These are phyloP conservation scores for Penicillium crystallinum DNA, from an alignment of 495 filamentous ascomycete species.

Conservation along the genomic window DNA sequence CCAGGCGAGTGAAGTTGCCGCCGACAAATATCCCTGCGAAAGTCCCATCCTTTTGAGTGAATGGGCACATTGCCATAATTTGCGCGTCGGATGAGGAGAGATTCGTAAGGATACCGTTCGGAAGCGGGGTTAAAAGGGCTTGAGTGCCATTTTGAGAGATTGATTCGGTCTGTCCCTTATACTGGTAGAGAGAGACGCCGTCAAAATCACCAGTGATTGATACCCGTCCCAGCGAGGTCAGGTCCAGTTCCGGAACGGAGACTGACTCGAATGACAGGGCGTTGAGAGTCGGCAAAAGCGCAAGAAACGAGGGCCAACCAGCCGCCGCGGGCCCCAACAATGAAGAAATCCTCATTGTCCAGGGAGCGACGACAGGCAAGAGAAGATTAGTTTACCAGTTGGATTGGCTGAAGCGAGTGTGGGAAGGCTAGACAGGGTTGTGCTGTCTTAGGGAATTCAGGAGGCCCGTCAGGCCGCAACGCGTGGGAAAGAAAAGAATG, in stretches of 20 bases:
- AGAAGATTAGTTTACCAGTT: slow-evolving; percentile 5
- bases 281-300: slow-evolving; percentile 39
- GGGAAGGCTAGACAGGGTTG: slow-evolving; percentile 9
- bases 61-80: slow-evolving; percentile 83
- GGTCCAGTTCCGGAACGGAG: slow-evolving; percentile 73
- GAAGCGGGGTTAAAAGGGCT: slow-evolving; percentile 73
- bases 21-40: slow-evolving; percentile 74
- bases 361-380: slow-evolving; percentile 40
- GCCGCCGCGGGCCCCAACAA: slow-evolving; percentile 52
- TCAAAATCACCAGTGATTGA: slow-evolving; percentile 87
- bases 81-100: slow-evolving; percentile 72
- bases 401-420: slow-evolving; percentile 11
- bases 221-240: slow-evolving; percentile 74
- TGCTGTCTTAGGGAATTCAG: slow-evolving; percentile 21
- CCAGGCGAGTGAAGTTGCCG: slow-evolving; percentile 95
- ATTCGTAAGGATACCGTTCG: slow-evolving; percentile 76
- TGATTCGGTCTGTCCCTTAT: slow-evolving; percentile 68
- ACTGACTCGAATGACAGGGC: slow-evolving; percentile 64
- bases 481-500: slow-evolving; percentile 32
- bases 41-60: slow-evolving; percentile 60
- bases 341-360: slow-evolving; percentile 53
- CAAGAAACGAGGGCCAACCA: slow-evolving; percentile 38
- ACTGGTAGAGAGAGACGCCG: slow-evolving; percentile 85
- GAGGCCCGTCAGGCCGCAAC: slow-evolving; percentile 18
- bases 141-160: slow-evolving; percentile 69